A percentile compares a stretch with the other conserved stretches of the same genome.
Conservation (phyloP, 306 rosid species). For the Fagus sylvatica region DNA sequence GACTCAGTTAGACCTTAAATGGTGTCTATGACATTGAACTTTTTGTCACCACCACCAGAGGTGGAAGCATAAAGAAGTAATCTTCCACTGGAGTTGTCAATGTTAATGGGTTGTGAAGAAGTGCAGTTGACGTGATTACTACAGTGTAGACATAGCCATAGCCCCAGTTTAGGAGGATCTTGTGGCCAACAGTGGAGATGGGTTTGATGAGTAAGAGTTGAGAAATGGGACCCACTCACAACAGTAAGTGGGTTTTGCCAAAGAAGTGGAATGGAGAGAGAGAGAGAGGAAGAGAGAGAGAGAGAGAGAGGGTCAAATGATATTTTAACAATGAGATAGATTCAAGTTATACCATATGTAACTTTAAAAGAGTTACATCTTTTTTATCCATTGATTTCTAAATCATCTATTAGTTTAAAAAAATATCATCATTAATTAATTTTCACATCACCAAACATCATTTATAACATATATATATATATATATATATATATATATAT, state of each 20-base stretch:
- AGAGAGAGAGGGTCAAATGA: too few relatives aligned
- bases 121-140: constrained; percentile 85
- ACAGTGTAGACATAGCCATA: constrained; percentile 88
- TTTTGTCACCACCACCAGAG: constrained; percentile 70
- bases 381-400: too few relatives aligned
- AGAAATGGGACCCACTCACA: constrained; percentile 57
- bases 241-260: constrained; percentile 57
- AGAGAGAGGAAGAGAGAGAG: too few relatives aligned
- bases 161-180: constrained; percentile 94
- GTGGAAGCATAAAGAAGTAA: constrained; percentile 65
- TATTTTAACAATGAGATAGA: too few relatives aligned
- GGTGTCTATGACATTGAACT: constrained; percentile 58
- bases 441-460: too few relatives aligned
- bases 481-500: too few relatives aligned
- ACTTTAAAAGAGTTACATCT: too few relatives aligned
- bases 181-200: constrained; percentile 50
- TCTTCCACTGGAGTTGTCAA: constrained; percentile 74
- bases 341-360: too few relatives aligned
- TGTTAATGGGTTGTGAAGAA: constrained; percentile 50
- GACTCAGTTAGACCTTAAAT: constrained; percentile 52
- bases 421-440: too few relatives aligned
- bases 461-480: too few relatives aligned
- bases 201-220: constrained; percentile 22
- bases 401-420: too few relatives aligned
- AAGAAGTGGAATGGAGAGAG: constrained; percentile 84